phyloP scores from a whole-genome alignment of 805 yeast genomes.

The Torulaspora quercuum region DNA sequence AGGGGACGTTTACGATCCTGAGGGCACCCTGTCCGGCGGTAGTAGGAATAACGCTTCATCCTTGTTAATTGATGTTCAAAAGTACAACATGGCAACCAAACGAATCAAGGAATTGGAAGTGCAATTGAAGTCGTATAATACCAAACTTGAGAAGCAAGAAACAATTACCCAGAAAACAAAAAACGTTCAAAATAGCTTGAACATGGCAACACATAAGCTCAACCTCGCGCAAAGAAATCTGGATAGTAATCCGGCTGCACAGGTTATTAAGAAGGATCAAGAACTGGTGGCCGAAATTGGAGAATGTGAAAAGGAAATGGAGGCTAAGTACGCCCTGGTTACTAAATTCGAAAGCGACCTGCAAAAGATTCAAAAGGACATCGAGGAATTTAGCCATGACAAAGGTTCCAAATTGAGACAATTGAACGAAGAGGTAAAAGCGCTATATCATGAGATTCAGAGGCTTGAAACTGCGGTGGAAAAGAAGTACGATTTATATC shows the following conservation, averaged over 20 bases:
- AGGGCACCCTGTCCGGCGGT: constrained; percentile 96
- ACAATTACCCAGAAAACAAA: constrained; percentile 48
- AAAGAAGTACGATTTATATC: constrained; percentile 50
- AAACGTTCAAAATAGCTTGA: constrained; percentile 55
- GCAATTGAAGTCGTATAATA: constrained; percentile 42
- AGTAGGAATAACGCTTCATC: constrained; percentile 61
- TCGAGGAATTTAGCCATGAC: constrained; percentile 73
- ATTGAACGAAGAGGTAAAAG: constrained; percentile 50
- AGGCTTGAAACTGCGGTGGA: constrained; percentile 42
- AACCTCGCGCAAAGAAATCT: constrained; percentile 52
- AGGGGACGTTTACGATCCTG: constrained; percentile 95
- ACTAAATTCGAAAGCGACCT: constrained; percentile 44
- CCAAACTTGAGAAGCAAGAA: constrained; percentile 43
- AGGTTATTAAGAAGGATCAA: constrained; percentile 50
- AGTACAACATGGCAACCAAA: constrained; percentile 47
- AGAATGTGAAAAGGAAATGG: constrained; percentile 40
- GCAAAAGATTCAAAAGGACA: constrained; percentile 61
- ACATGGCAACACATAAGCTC: constrained; percentile 56
- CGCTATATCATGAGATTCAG: constrained; percentile 39
- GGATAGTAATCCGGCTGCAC: constrained; percentile 53
- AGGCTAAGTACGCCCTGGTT: constrained; percentile 36
- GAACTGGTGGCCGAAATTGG: constrained; percentile 46
- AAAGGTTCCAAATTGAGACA: constrained; percentile 77
- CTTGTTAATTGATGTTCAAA: constrained; percentile 61
- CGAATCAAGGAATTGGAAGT: constrained; percentile 42